Base-by-base conservation (phyloP, 1,284 basidiomycete species). In the Fomitopsis pinicola region DNA sequence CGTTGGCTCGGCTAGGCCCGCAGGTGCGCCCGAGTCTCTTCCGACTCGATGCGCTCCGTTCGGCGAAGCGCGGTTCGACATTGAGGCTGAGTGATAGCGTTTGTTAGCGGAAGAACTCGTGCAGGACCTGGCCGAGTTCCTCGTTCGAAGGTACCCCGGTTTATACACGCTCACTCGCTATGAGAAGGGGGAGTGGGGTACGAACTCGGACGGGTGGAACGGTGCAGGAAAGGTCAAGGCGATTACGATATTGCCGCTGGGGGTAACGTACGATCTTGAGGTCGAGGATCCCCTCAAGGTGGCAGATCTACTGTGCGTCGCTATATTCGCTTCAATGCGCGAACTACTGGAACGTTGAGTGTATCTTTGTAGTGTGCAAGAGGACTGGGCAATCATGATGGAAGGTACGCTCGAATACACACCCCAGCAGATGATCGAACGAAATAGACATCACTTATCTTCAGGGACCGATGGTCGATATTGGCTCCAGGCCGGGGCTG, bases 331-430 rank as follows among this genome's bases (percentile, higher is more conserved):
- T 59, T 48, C 26, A 12, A 22, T 56, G 33, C 28, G 56, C n/a
- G 55, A 46, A 38, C 14, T 7, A 9, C 22, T 52, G 38, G 30
- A 5, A 22, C 26, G 17, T 5, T 40, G 14, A 46, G 15, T 14
- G 22, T 7, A 5, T 15, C 40, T 15, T 28, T 28, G 17, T 57
- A 82, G 83, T 36, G 73, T 84, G 5, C 88, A 91, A 66, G 91
- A 93, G 63, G 91, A 93, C 68, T 76, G 92, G 46, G 88, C 88
- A 14, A 69, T 93, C 14, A 89, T 93, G 88, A 74, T 91, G 35
- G 88, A 91, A 80, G 89, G 88, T 80, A 62, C 56, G 64, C 46
- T 30, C n/a, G 8, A 28, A 19, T 33, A 33, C 30, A 33, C 30
- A 33, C 30, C 30, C 8, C 30, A 33, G 30, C 30, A 33, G 30